Evolutionary conservation across 2,329 filamentous ascomycete species (phyloP), one percentile per base, ranked within the genome.

Genomic region (Scedosporium boydii): DNA sequence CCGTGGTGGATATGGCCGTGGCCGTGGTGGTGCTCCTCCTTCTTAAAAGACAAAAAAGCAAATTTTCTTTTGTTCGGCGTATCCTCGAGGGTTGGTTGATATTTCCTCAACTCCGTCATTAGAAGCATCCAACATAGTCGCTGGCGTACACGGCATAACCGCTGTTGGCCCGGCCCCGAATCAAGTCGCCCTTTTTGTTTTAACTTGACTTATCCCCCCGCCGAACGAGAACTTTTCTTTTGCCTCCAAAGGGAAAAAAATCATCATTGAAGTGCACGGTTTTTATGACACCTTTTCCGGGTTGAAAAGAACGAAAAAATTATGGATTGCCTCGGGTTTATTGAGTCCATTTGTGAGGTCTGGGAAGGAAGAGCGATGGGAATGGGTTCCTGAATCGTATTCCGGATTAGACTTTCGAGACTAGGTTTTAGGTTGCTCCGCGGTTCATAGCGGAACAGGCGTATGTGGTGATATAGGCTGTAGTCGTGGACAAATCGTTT

Each of bases 1-100:
- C 89, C 90, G 90, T 84, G 89, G 90, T 83, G 90, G 90, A 75
- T 89, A 89, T 77, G 92, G 91, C 77, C 90, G 91, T 87, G 91
- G 91, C 79, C 89, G 90, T 83, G 88, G 88, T 74, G 41, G 21
- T 26, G 83, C 89, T 80, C 86, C 89, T 75, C 80, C 85, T 70
- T 87, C 85, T 74, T 86, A 84, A 82, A 75, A 71, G 69, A 75
- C 71, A 69, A 72, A 71, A 55, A 55, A 55, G 51, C 51, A 55
- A 55, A 71, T 55, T 55, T 38, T 48, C 72, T 72, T 72, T 73
- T 74, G 67, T 67, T 71, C 70, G 73, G 72, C 51, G 51, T 55
- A 55, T 55, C 51, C 51, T 55, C 51, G 51, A 55, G 51, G 51
- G 18, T 55, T 55, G 51, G 51, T 55, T 55, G 51, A 55, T 55